Conservation (phyloP, 179 eudicot species). For the Heliamphora pulchella region DNA sequence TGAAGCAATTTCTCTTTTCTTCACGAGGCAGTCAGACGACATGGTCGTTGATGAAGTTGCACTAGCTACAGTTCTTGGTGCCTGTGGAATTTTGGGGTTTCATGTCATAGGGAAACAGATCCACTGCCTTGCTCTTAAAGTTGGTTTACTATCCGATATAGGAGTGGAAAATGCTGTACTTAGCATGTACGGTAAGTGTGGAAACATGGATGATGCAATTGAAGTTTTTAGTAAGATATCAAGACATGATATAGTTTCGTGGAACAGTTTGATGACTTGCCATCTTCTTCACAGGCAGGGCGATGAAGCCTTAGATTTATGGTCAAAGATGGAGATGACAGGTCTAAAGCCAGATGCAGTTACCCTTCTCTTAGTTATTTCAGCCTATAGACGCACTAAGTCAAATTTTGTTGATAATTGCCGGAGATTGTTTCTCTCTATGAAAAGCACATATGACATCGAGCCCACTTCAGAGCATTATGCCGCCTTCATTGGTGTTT, state of each 20-base stretch:
- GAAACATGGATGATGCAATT: slow-evolving; percentile 45
- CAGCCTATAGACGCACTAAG: slow-evolving; percentile 53
- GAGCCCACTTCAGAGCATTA: slow-evolving; percentile 68
- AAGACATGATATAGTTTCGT: slow-evolving; percentile 55
- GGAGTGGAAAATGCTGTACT: slow-evolving; percentile 58
- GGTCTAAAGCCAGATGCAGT: slow-evolving; percentile 44
- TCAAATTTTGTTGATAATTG: slow-evolving; percentile 55
- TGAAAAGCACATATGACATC: slow-evolving; percentile 39
- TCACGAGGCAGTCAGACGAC: slow-evolving; percentile 30
- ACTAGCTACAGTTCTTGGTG: slow-evolving; percentile 49
- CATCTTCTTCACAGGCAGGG: slow-evolving; percentile 75
- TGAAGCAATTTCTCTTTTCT: slow-evolving; percentile 55
- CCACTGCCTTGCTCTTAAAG: slow-evolving; percentile 47
- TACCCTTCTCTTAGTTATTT: slow-evolving; percentile 51
- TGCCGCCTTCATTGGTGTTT: slow-evolving; percentile 60
- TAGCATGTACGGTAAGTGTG: slow-evolving; percentile 79
- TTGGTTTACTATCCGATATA: slow-evolving; percentile 39
- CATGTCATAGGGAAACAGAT: slow-evolving; percentile 57
- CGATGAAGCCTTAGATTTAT: slow-evolving; percentile 49
- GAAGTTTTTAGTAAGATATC: slow-evolving; percentile 43
- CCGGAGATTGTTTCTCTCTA: slow-evolving; percentile 48
- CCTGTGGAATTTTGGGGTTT: slow-evolving; percentile 74
- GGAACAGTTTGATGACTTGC: slow-evolving; percentile 71
- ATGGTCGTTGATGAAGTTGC: slow-evolving; percentile 48
- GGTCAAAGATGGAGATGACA: slow-evolving; percentile 50